Evolutionary conservation across 257 asterid species (phyloP).

Genomic region (Penstemon newberryi): DNA sequence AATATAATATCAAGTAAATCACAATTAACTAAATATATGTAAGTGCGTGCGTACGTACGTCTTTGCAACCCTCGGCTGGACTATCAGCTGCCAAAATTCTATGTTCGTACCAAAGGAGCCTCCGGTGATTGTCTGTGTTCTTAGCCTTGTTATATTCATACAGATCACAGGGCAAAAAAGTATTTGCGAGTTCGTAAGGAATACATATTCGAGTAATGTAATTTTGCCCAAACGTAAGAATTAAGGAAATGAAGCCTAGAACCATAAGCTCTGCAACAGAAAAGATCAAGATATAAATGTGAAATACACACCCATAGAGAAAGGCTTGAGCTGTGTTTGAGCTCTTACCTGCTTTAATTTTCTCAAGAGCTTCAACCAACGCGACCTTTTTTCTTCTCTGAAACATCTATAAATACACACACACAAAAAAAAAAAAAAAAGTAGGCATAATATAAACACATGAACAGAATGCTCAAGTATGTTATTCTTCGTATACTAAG

Average conservation of each 20-base stretch:
- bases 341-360: constrained; percentile 73
- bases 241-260: constrained; percentile 88
- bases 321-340: neutral
- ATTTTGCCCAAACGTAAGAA: constrained; percentile 83
- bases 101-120: constrained; percentile 43
- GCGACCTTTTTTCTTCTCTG: constrained; percentile 57
- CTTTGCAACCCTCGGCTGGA: constrained; percentile 29
- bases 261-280: constrained; percentile 85
- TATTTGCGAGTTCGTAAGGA: constrained; percentile 46
- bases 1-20: neutral
- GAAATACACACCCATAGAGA: neutral
- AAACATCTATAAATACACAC: constrained; percentile 53
- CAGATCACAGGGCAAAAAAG: constrained; percentile 75
- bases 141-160: neutral
- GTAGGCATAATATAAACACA: too few species aligned
- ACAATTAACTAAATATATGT: too few species aligned
- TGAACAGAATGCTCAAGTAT: too few species aligned
- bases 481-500: too few species aligned
- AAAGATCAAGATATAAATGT: neutral
- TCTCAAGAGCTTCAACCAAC: constrained; percentile 88
- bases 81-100: constrained; percentile 36
- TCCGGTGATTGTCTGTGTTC: constrained; percentile 28
- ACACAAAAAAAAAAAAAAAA: neutral
- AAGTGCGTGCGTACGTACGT: constrained; percentile 15
- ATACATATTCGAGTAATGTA: constrained; percentile 76